Evolutionary conservation across 139 green algal species (phyloP).

Genomic region (Auxenochlorella pyrenoidosa): DNA sequence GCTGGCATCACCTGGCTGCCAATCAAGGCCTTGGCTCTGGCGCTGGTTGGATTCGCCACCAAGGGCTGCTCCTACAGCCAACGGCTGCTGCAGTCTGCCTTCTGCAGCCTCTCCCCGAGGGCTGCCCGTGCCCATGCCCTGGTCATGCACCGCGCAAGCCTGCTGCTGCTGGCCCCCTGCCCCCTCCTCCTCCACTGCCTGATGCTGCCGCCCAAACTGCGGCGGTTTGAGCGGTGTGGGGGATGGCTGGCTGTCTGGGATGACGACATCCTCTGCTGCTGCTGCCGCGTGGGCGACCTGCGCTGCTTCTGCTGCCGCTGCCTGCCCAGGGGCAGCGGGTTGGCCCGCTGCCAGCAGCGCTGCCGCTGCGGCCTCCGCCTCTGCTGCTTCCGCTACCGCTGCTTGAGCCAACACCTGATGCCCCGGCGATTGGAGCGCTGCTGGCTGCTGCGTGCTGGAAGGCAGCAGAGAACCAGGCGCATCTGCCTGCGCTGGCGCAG

Average conservation of each 20-base stretch:
- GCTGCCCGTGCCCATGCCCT: neutral
- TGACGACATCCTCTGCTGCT: neutral
- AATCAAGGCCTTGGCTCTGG: neutral
- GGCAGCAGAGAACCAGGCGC: neutral
- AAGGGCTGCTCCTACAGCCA: neutral
- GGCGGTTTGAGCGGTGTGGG: neutral
- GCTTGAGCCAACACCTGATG: neutral
- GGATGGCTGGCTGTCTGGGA: conserved; percentile 25
- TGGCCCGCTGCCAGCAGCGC: neutral
- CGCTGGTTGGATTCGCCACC: neutral
- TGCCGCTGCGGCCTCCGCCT: neutral
- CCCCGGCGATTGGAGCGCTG: neutral
- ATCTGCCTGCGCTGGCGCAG: neutral
- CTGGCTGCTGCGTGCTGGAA: neutral
- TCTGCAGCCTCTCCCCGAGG: neutral
- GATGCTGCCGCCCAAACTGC: neutral
- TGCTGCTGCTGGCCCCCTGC: conserved; percentile 28
- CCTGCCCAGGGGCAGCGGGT: neutral
- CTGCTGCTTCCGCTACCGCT: neutral
- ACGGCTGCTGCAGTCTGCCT: neutral
- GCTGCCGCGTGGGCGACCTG: neutral
- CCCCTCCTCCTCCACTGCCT: neutral
- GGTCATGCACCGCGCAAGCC: neutral
- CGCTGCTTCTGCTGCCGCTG: neutral
- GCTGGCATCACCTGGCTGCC: neutral